These are phyloP conservation scores for Collybiopsis confluens DNA, from an alignment of 768 basidiomycete species.

Conservation along the genomic window DNA sequence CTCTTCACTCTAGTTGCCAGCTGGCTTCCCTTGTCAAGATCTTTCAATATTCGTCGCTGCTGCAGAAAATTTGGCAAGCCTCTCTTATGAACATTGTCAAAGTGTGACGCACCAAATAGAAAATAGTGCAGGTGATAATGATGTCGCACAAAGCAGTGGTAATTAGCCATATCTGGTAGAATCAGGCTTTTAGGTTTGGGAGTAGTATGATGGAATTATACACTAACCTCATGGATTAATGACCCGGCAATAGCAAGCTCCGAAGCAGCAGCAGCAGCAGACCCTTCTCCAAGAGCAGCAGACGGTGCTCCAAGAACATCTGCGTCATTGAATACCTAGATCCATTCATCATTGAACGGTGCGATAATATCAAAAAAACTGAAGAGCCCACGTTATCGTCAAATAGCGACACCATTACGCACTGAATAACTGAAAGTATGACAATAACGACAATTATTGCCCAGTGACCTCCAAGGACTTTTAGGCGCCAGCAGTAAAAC, in stretches of 20 bases:
- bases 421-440: not conserved
- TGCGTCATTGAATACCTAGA: no score
- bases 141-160: conserved; percentile 19
- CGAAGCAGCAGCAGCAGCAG: no score
- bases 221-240: no score
- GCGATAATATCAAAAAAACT: not conserved
- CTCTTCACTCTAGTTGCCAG: not conserved
- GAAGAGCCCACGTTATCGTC: conserved; percentile 4
- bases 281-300: no score
- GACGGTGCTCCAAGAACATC: no score
- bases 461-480: conserved; percentile 11
- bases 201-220: no score
- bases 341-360: not conserved
- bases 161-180: conserved; percentile 24
- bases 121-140: conserved; percentile 20
- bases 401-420: conserved; percentile 7
- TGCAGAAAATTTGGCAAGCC: not conserved
- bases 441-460: conserved; percentile 6
- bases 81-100: not conserved
- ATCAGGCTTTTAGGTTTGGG: no score
- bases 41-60: conserved; percentile 2
- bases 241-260: no score
- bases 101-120: conserved; percentile 17
- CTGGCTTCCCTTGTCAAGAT: not conserved
- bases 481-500: conserved; percentile 20